These are phyloP conservation scores for Trypanosoma scelopori DNA, from an alignment of 208 protist species.

Conservation along the genomic window DNA sequence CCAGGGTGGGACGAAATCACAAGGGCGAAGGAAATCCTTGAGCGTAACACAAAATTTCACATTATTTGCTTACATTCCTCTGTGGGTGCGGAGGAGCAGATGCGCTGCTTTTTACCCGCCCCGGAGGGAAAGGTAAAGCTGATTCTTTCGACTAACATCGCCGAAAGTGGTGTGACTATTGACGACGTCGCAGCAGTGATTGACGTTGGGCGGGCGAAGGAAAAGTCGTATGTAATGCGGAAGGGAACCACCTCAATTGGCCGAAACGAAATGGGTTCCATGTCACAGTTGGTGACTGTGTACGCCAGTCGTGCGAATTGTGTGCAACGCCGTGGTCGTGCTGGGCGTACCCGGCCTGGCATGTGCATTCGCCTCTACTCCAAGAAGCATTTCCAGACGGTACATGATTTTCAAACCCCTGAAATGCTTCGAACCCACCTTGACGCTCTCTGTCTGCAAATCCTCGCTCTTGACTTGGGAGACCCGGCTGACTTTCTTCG, in stretches of 20 bases:
- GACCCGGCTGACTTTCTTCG: slow-evolving; percentile 73
- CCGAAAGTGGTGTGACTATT: slow-evolving; percentile 99
- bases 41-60: slow-evolving; percentile 63
- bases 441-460: slow-evolving; percentile 90
- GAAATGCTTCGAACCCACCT: slow-evolving; percentile 95
- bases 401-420: slow-evolving; percentile 91
- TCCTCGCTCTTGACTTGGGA: slow-evolving; percentile 63
- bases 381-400: slow-evolving; percentile 57
- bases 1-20: slow-evolving; percentile 93
- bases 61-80: slow-evolving; percentile 90
- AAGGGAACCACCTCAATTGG: slow-evolving; percentile 31
- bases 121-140: slow-evolving; percentile 91
- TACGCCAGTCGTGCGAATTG: slow-evolving; percentile 89
- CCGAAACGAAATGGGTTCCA: slow-evolving; percentile 36
- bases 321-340: slow-evolving; percentile 93
- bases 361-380: slow-evolving; percentile 95
- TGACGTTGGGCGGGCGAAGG: slow-evolving; percentile 95
- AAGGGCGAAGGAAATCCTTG: slow-evolving; percentile 65
- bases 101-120: slow-evolving; percentile 96
- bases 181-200: slow-evolving; percentile 98
- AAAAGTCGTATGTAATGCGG: slow-evolving; percentile 92
- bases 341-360: slow-evolving; percentile 92
- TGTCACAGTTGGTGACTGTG: slow-evolving; percentile 75
- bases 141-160: slow-evolving; percentile 99
- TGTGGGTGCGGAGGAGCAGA: slow-evolving; percentile 96